These are phyloP conservation scores for Litchi chinensis DNA, from an alignment of 345 rosid genomes.

Conservation along the genomic window DNA sequence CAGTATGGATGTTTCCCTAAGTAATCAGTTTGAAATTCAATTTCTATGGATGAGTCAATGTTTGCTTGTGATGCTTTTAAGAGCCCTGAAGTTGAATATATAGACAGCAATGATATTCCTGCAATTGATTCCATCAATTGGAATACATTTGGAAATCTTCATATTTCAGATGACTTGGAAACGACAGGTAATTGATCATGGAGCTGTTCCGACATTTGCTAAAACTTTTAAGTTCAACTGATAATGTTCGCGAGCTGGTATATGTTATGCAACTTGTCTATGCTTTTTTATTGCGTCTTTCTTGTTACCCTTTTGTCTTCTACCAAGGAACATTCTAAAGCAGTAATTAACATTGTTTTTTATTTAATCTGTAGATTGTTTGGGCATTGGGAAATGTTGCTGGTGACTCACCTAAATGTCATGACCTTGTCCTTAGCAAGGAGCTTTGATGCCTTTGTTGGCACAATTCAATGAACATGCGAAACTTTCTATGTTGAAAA, in stretches of 20 bases:
- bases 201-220: conserved; percentile 74
- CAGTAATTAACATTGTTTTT: background rate
- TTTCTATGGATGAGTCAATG: too few species aligned
- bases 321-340: background rate
- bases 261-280: background rate
- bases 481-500: too few species aligned
- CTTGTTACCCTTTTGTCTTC: background rate
- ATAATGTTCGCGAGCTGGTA: conserved; percentile 88
- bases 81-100: too few species aligned
- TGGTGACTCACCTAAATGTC: conserved; percentile 80
- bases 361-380: conserved; percentile 49
- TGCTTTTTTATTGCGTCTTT: background rate
- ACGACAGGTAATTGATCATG: conserved; percentile 76
- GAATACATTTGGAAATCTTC: too few species aligned
- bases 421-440: conserved; percentile 66
- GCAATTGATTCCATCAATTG: too few species aligned
- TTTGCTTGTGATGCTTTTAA: too few species aligned
- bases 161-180: too few species aligned
- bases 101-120: too few species aligned
- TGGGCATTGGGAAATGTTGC: conserved; percentile 87
- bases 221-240: conserved; percentile 50
- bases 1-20: too few species aligned
- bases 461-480: too few species aligned
- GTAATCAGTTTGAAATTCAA: too few species aligned
- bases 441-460: conserved; percentile 56